These are phyloP conservation scores for Eucalyptus melliodora DNA, from an alignment of 345 rosid species.

Conservation along the genomic window DNA sequence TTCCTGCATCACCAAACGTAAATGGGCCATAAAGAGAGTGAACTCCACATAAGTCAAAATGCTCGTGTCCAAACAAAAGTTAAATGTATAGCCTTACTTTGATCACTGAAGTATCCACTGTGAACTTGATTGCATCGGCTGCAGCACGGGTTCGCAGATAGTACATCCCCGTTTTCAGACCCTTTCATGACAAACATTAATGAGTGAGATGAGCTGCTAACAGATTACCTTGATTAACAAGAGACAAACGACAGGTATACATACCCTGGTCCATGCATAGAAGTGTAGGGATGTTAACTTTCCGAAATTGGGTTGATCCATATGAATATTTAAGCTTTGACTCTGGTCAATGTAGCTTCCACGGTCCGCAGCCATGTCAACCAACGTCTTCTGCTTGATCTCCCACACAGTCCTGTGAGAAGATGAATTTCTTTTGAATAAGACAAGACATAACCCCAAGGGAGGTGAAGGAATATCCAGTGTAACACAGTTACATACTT, in stretches of 20 bases:
- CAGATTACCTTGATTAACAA: neutral
- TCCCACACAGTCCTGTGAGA: slow-evolving; percentile 85
- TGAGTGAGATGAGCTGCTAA: neutral
- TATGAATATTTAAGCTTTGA: slow-evolving; percentile 87
- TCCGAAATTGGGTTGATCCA: slow-evolving; percentile 80
- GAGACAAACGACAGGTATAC: neutral
- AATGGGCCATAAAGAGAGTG: neutral
- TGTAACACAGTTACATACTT: slow-evolving; percentile 24
- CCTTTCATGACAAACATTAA: slow-evolving; percentile 18
- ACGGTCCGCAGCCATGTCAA: slow-evolving; percentile 89
- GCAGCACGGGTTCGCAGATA: slow-evolving; percentile 88
- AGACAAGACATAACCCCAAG: neutral
- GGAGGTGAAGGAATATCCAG: neutral
- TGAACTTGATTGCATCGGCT: slow-evolving; percentile 97
- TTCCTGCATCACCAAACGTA: neutral
- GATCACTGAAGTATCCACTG: slow-evolving; percentile 66
- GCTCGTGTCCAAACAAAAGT: neutral
- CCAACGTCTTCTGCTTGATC: slow-evolving; percentile 82
- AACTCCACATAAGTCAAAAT: neutral
- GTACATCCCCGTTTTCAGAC: slow-evolving; percentile 91
- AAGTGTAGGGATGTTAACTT: slow-evolving; percentile 80
- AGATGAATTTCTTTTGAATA: neutral
- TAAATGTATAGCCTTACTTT: slow-evolving; percentile 18
- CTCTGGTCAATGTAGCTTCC: slow-evolving; percentile 95
- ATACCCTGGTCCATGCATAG: slow-evolving; percentile 81